A percentile compares a stretch with the other conserved stretches of the same genome.
Conservation (phyloP, 2,329 filamentous ascomycete genomes). For the Fusarium pseudonygamai region DNA sequence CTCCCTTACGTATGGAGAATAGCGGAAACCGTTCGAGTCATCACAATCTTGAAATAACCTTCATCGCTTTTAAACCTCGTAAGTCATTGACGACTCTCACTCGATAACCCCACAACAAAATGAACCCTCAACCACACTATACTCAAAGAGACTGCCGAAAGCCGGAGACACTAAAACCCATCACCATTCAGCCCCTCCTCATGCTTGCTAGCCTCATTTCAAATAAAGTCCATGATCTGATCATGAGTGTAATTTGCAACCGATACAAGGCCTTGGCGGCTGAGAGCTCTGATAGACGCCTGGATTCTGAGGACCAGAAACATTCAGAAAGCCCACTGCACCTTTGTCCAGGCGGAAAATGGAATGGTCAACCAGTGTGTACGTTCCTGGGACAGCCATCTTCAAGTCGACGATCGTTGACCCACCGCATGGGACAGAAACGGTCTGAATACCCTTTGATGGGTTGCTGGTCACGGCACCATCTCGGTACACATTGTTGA, state of each 20-base stretch:
- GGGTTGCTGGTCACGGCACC: constrained; percentile 6
- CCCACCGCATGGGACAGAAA: constrained; percentile 10
- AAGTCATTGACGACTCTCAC: neutral
- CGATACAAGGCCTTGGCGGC: neutral
- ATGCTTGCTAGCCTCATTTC: neutral
- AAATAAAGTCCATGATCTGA: neutral
- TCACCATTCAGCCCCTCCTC: neutral
- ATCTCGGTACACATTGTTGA: constrained; percentile 21
- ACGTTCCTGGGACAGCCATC: constrained; percentile 21
- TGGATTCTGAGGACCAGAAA: neutral
- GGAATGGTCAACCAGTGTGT: constrained; percentile 17
- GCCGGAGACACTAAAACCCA: neutral
- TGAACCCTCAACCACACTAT: neutral
- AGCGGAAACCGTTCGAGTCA: too few species aligned
- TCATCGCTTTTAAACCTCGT: too few species aligned
- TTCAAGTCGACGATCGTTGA: constrained; percentile 26
- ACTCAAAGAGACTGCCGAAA: neutral
- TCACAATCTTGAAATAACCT: neutral
- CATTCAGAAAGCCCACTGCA: constrained; percentile 5
- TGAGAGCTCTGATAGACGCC: neutral
- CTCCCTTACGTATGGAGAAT: neutral
- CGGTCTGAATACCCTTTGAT: constrained; percentile 10
- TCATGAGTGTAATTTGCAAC: neutral
- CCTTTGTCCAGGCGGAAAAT: constrained; percentile 25
- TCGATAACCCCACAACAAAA: neutral